Percentiles rank a stretch among this genome's conserved stretches.
Evolutionary conservation across 306 rosid species (phyloP).

Genomic region (Ziziphus jujuba): DNA sequence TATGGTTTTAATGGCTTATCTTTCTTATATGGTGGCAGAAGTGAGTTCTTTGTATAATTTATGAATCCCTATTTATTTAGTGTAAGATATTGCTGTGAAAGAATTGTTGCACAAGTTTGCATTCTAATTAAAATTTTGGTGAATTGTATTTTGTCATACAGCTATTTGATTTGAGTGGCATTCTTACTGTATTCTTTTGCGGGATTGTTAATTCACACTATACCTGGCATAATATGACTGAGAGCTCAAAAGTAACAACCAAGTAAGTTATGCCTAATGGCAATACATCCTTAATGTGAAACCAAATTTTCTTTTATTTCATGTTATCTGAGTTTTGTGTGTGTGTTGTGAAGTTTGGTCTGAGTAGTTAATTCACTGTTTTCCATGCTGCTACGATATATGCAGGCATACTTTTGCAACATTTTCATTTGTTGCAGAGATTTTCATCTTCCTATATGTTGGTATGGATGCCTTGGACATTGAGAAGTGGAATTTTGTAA

Average conservation of each 20-base stretch:
- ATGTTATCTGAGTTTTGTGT: background rate
- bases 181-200: constrained; percentile 67
- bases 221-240: constrained; percentile 55
- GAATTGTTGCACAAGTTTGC: constrained; percentile 1
- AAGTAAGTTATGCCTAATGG: constrained; percentile 33
- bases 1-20: constrained; percentile 62
- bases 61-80: background rate
- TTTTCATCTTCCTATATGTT: constrained; percentile 63
- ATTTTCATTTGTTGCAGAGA: constrained; percentile 50
- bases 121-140: constrained; percentile 20
- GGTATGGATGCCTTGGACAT: constrained; percentile 77
- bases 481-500: constrained; percentile 52
- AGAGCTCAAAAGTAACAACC: constrained; percentile 49
- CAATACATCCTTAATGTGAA: background rate
- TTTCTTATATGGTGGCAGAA: constrained; percentile 58
- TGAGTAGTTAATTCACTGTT: background rate
- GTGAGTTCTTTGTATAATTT: constrained; percentile 29
- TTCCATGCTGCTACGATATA: constrained; percentile 4
- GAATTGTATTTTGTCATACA: constrained; percentile 26
- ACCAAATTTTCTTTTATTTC: background rate
- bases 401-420: constrained; percentile 65
- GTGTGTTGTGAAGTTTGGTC: background rate
- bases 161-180: constrained; percentile 49
- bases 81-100: constrained; percentile 1
- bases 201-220: constrained; percentile 70